Evolutionary conservation across 106 monocot genomes (phyloP).

Genomic region (Apostasia shenzhenica): DNA sequence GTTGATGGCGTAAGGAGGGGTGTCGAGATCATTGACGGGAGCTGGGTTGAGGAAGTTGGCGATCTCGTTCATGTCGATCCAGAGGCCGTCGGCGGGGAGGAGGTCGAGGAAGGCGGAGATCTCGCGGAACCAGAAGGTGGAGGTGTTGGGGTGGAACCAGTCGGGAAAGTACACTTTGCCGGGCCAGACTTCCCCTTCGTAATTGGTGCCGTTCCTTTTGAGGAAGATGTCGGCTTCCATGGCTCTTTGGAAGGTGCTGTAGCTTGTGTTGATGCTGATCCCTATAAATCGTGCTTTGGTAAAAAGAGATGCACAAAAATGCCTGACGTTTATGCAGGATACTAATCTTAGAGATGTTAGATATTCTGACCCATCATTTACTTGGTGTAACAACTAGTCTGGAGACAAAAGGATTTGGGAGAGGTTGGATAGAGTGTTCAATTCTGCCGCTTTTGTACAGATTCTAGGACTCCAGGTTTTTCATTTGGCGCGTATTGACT

Average conservation of each 20-base stretch:
- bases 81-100: constrained; percentile 59
- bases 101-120: constrained; percentile 37
- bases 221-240: constrained; percentile 17
- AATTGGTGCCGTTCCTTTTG: constrained; percentile 23
- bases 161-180: constrained; percentile 26
- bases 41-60: constrained; percentile 58
- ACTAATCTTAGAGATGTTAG: too few relatives aligned
- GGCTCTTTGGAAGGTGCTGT: constrained; percentile 27
- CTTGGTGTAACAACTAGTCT: too few relatives aligned
- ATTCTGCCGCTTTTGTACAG: too few relatives aligned
- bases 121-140: constrained; percentile 40
- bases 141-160: background rate
- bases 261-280: constrained; percentile 25
- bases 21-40: constrained; percentile 15
- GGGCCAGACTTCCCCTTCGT: constrained; percentile 52
- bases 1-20: constrained; percentile 67
- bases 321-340: too few relatives aligned
- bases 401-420: too few relatives aligned
- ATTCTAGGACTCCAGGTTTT: too few relatives aligned
- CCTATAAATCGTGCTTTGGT: background rate
- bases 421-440: too few relatives aligned
- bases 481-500: too few relatives aligned
- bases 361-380: too few relatives aligned
- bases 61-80: constrained; percentile 88
- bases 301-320: too few relatives aligned